Evolutionary conservation across 2,329 filamentous ascomycete genomes (phyloP).

Genomic region (Xylariaceae sp.): DNA sequence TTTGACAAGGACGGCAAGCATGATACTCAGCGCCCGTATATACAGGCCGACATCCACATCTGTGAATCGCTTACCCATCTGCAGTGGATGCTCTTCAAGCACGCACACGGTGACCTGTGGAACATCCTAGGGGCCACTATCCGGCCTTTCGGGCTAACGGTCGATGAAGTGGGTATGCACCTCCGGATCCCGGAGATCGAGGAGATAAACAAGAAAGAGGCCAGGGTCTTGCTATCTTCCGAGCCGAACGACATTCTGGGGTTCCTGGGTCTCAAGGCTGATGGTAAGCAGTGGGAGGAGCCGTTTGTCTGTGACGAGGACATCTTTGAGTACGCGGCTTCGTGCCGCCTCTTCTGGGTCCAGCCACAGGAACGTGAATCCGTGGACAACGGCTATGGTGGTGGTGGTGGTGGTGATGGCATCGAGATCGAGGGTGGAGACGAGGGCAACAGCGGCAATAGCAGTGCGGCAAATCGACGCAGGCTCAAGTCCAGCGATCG

Average conservation of each 20-base stretch:
- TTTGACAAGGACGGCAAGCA: constrained; percentile 18
- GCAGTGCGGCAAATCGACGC: constrained; percentile 39
- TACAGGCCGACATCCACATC: constrained; percentile 74
- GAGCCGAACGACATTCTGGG: constrained; percentile 61
- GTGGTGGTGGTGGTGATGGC: not conserved
- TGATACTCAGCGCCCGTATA: constrained; percentile 44
- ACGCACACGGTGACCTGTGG: constrained; percentile 75
- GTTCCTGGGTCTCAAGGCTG: constrained; percentile 66
- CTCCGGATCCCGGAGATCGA: constrained; percentile 74
- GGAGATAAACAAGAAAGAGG: constrained; percentile 56
- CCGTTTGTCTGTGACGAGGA: constrained; percentile 61
- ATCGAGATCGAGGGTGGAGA: not conserved
- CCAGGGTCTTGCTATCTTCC: constrained; percentile 64
- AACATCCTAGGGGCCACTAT: constrained; percentile 68
- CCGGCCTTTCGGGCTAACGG: constrained; percentile 68
- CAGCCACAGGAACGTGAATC: constrained; percentile 32
- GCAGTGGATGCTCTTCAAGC: constrained; percentile 70
- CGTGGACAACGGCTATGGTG: not conserved
- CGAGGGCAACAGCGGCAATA: constrained; percentile 23
- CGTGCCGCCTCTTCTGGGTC: constrained; percentile 64
- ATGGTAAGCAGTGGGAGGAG: constrained; percentile 52
- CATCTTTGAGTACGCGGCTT: constrained; percentile 66
- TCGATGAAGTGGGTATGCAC: constrained; percentile 67
- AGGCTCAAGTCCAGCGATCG: constrained; percentile 61
- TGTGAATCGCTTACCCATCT: constrained; percentile 51